Conservation (phyloP, 202 grass and related monocot species). For the Panicum hallii region DNA sequence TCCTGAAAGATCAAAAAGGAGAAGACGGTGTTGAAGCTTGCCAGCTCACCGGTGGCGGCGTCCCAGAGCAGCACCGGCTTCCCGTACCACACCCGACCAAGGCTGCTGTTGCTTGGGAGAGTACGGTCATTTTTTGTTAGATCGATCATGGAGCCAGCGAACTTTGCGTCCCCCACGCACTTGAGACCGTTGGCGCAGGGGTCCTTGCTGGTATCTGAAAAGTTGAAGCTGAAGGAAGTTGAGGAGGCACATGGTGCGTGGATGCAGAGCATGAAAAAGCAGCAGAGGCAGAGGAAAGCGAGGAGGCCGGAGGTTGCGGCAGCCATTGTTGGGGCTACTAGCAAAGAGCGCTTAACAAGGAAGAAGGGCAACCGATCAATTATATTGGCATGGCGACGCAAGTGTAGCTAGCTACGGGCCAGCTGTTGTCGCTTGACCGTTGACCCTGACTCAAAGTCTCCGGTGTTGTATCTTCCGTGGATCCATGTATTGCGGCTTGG, state of each 20-base stretch:
- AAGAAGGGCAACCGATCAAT: too few species aligned
- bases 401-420: too few species aligned
- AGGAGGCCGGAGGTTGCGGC: not conserved
- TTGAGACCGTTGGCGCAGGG: not conserved
- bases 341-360: not conserved
- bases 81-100: not conserved
- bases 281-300: not conserved
- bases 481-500: too few species aligned
- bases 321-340: not conserved
- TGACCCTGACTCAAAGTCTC: too few species aligned
- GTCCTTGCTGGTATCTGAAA: not conserved
- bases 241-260: not conserved
- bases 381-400: too few species aligned
- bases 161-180: not conserved
- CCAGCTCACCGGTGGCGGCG: slow-evolving; percentile 10
- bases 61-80: slow-evolving; percentile 20
- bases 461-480: too few species aligned
- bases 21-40: slow-evolving; percentile 29
- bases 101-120: not conserved
- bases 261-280: not conserved
- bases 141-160: not conserved
- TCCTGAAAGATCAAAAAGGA: not conserved
- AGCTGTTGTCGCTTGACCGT: too few species aligned
- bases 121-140: not conserved
- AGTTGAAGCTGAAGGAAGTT: not conserved